Evolutionary conservation across 2,329 filamentous ascomycete species (phyloP).

Genomic region (Cercospora janseana): DNA sequence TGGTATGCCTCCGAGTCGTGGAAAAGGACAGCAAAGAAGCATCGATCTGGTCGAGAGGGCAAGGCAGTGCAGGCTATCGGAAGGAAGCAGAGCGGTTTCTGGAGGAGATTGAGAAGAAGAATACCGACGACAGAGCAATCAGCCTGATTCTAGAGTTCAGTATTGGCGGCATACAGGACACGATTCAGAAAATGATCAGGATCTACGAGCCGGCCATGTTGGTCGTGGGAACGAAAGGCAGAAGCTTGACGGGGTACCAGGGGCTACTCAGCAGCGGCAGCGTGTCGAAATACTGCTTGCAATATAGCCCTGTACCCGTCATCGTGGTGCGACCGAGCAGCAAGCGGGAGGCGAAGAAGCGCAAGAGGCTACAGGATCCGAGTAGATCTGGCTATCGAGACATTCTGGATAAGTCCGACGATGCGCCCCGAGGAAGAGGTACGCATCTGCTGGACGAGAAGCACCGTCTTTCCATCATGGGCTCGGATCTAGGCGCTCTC

Average conservation of each 20-base stretch:
- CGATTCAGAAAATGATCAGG: conserved; percentile 87
- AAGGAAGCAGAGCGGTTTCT: conserved; percentile 73
- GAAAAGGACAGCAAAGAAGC: conserved; percentile 76
- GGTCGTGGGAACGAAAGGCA: conserved; percentile 82
- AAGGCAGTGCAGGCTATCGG: conserved; percentile 60
- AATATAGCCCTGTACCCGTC: conserved; percentile 89
- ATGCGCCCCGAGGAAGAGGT: conserved; percentile 43
- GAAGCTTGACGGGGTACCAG: conserved; percentile 81
- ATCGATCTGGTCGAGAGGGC: conserved; percentile 39
- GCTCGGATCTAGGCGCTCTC: conserved; percentile 38
- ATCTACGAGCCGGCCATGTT: conserved; percentile 90
- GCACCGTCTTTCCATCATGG: conserved; percentile 48
- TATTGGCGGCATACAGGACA: conserved; percentile 83
- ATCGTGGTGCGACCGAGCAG: conserved; percentile 86
- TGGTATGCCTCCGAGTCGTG: conserved; percentile 84
- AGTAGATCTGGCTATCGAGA: conserved; percentile 71
- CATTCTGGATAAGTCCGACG: conserved; percentile 66
- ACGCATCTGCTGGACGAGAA: conserved; percentile 54
- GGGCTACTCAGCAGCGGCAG: conserved; percentile 76
- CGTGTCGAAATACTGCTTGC: conserved; percentile 90
- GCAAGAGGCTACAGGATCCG: conserved; percentile 76
- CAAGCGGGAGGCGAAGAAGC: conserved; percentile 86
- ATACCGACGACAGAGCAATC: conserved; percentile 77
- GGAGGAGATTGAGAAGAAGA: conserved; percentile 74
- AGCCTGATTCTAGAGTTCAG: conserved; percentile 83